Conservation (phyloP, 1,284 basidiomycete genomes). For the Macrocybe sp. region DNA sequence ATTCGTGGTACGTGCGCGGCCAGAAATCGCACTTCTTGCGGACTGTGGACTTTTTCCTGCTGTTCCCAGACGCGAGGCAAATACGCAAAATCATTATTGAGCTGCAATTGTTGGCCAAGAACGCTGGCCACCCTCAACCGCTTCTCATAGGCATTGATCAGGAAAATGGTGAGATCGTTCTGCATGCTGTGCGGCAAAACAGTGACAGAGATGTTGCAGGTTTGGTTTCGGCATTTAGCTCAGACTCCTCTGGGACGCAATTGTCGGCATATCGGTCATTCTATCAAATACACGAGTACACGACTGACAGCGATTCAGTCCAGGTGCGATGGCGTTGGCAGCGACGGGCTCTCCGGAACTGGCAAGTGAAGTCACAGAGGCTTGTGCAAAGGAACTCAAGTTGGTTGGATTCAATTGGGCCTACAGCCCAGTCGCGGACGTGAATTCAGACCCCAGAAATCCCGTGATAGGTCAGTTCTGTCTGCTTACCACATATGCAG, state of each 20-base stretch:
- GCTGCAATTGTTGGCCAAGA: slow-evolving; percentile 51
- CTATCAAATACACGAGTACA: neutral
- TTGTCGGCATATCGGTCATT: slow-evolving; percentile 40
- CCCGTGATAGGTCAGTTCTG: slow-evolving; percentile 54
- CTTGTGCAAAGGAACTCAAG: slow-evolving; percentile 51
- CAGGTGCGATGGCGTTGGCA: slow-evolving; percentile 68
- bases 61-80: slow-evolving; percentile 39
- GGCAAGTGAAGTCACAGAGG: slow-evolving; percentile 41
- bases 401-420: slow-evolving; percentile 65
- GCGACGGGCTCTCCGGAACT: slow-evolving; percentile 44
- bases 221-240: slow-evolving; percentile 60
- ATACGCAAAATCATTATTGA: slow-evolving; percentile 40
- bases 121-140: slow-evolving; percentile 48
- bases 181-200: neutral
- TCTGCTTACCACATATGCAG: neutral
- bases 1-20: slow-evolving; percentile 38
- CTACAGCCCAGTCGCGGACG: slow-evolving; percentile 65
- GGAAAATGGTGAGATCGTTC: slow-evolving; percentile 47
- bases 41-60: neutral
- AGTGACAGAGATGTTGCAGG: slow-evolving; percentile 30
- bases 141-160: slow-evolving; percentile 69
- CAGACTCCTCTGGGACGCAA: slow-evolving; percentile 51
- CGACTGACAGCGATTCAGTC: slow-evolving; percentile 31
- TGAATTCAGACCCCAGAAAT: slow-evolving; percentile 61
- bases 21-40: slow-evolving; percentile 6